Percentiles rank a stretch among this genome's conserved stretches.
Conservation (phyloP, 495 filamentous ascomycete genomes). For the Hamigera avellanea region DNA sequence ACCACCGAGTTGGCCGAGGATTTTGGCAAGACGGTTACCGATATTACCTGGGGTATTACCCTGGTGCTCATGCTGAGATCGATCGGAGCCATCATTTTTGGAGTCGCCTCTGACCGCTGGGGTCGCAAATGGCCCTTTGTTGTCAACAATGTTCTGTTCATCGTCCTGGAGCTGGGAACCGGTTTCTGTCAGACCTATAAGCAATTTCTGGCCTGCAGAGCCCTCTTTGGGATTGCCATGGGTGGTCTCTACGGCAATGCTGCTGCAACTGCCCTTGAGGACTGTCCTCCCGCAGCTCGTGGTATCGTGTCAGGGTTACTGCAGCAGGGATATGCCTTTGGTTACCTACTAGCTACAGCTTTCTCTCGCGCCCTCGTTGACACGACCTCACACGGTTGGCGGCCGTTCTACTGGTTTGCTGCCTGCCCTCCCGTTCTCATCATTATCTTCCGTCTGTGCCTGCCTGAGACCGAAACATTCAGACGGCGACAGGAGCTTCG, state of each 20-base stretch:
- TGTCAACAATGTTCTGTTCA: slow-evolving; percentile 72
- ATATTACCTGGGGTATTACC: slow-evolving; percentile 89
- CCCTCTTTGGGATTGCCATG: slow-evolving; percentile 86
- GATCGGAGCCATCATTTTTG: slow-evolving; percentile 62
- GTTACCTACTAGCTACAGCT: slow-evolving; percentile 69
- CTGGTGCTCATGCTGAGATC: slow-evolving; percentile 72
- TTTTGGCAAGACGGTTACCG: slow-evolving; percentile 55
- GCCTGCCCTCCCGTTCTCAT: slow-evolving; percentile 70
- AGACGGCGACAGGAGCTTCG: slow-evolving; percentile 49
- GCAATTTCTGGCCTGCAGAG: slow-evolving; percentile 68
- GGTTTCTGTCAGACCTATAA: slow-evolving; percentile 69
- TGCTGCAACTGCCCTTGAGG: slow-evolving; percentile 75
- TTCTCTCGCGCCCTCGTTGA: slow-evolving; percentile 64
- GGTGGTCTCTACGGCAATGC: slow-evolving; percentile 82
- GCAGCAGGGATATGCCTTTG: slow-evolving; percentile 85
- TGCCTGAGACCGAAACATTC: slow-evolving; percentile 68
- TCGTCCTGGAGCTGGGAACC: slow-evolving; percentile 66
- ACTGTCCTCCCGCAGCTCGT: slow-evolving; percentile 61
- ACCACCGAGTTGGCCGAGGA: slow-evolving; percentile 52
- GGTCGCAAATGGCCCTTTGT: slow-evolving; percentile 85
- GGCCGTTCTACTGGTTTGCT: slow-evolving; percentile 82
- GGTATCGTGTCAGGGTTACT: slow-evolving; percentile 73
- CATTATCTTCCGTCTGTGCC: slow-evolving; percentile 62
- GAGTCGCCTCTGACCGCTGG: slow-evolving; percentile 70
- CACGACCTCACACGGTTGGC: slow-evolving; percentile 63